phyloP scores from a whole-genome alignment of 140 eudicot genomes.

The Bidens hawaiensis region DNA sequence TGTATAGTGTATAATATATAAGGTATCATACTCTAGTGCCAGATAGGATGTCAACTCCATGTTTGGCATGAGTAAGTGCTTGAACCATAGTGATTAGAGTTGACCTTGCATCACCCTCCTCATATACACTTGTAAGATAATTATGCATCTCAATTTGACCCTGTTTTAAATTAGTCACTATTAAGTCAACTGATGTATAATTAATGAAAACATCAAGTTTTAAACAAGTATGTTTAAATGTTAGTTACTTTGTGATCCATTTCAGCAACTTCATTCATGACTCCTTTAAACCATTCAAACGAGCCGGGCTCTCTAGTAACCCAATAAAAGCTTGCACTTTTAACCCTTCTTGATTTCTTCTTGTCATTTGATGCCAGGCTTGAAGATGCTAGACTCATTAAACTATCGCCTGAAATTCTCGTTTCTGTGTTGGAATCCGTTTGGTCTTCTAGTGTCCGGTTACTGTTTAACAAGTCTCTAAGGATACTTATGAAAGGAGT shows the following conservation, averaged over 20 bases:
- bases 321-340: conserved; percentile 83
- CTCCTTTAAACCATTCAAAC: conserved; percentile 98
- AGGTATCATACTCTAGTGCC: conserved; percentile 76
- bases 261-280: conserved; percentile 96
- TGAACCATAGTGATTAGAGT: conserved; percentile 95
- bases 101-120: conserved; percentile 98
- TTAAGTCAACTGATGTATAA: not conserved
- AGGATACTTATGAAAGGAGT: conserved; percentile 97
- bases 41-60: conserved; percentile 94
- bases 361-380: conserved; percentile 46
- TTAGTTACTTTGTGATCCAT: conserved; percentile 74
- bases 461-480: conserved; percentile 67
- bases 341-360: conserved; percentile 48
- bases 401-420: conserved; percentile 61
- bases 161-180: conserved; percentile 32
- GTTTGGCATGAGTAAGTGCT: conserved; percentile 94
- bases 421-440: conserved; percentile 73
- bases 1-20: not conserved
- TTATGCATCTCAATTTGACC: conserved; percentile 98
- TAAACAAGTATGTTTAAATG: not conserved
- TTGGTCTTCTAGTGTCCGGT: conserved; percentile 53
- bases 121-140: conserved; percentile 94
- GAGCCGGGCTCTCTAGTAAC: conserved; percentile 95
- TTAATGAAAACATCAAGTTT: not conserved
- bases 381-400: conserved; percentile 66